Evolutionary conservation across 148 eudicot genomes (phyloP).

Genomic region (Nepenthes mirabilis): DNA sequence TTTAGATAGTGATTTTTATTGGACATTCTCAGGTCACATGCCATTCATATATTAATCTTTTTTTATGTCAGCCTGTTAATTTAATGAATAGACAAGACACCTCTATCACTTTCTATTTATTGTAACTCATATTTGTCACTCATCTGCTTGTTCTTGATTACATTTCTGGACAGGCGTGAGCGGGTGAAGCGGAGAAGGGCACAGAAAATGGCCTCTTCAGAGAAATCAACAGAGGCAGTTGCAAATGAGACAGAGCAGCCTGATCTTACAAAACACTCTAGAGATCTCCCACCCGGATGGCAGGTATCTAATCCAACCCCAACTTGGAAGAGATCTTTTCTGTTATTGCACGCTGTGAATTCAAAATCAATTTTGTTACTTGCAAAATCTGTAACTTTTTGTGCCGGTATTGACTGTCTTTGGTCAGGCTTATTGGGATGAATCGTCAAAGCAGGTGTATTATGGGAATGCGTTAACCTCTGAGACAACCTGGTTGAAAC

Average conservation of each 20-base stretch:
- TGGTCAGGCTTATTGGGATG: constrained; percentile 79
- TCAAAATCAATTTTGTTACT: too few species aligned
- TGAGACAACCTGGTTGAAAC: constrained; percentile 79
- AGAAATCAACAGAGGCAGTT: constrained; percentile 16
- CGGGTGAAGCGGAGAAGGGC: constrained; percentile 92
- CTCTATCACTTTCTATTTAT: too few species aligned
- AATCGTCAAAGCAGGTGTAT: constrained; percentile 62
- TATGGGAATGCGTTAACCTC: constrained; percentile 67
- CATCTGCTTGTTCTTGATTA: neutral
- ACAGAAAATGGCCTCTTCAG: constrained; percentile 30
- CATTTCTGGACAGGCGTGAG: constrained; percentile 53
- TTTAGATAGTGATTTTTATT: too few species aligned
- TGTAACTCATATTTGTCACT: neutral
- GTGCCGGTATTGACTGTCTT: neutral
- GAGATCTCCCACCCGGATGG: constrained; percentile 84
- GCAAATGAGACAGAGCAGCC: constrained; percentile 38
- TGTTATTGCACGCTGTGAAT: neutral
- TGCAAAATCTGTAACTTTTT: neutral
- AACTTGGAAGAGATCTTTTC: neutral
- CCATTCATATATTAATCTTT: neutral
- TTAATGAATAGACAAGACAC: too few species aligned
- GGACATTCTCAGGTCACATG: neutral
- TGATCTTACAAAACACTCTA: constrained; percentile 45
- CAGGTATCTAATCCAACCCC: constrained; percentile 35
- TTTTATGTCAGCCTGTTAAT: neutral